A percentile compares a stretch with the other conserved stretches of the same genome.
Conservation (phyloP, 345 rosid genomes). For the Populus simonii region DNA sequence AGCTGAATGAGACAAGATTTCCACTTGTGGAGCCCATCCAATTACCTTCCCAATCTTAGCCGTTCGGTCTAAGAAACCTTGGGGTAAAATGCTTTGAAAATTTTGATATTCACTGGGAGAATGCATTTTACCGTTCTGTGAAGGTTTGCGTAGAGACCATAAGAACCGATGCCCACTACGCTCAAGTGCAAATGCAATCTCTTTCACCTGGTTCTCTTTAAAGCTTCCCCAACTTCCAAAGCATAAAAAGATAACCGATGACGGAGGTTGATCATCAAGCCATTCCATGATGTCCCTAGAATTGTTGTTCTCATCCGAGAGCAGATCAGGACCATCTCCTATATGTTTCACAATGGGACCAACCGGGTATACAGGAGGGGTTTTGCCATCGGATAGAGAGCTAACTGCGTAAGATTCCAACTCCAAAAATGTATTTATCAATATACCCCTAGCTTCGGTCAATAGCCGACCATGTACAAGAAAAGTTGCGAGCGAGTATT, state of each 20-base stretch:
- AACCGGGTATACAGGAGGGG: conserved; percentile 2
- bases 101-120: not conserved
- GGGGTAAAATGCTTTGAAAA: not conserved
- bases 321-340: not conserved
- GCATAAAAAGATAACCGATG: conserved; percentile 19
- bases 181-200: conserved; percentile 16
- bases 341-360: not conserved
- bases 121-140: not conserved
- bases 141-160: conserved; percentile 21
- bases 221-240: conserved; percentile 21
- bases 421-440: conserved; percentile 14
- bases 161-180: conserved; percentile 7
- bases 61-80: conserved; percentile 3
- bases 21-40: conserved; percentile 13
- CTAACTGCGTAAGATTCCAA: not conserved
- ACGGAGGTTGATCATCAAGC: conserved; percentile 19
- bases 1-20: not conserved
- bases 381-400: not conserved
- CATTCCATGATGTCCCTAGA: not conserved
- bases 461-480: not conserved
- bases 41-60: conserved; percentile 1
- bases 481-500: not conserved
- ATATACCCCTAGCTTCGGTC: not conserved
- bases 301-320: not conserved
- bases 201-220: conserved; percentile 7